Evolutionary conservation across 345 rosid species (phyloP).

Genomic region (Stellera chamaejasme): DNA sequence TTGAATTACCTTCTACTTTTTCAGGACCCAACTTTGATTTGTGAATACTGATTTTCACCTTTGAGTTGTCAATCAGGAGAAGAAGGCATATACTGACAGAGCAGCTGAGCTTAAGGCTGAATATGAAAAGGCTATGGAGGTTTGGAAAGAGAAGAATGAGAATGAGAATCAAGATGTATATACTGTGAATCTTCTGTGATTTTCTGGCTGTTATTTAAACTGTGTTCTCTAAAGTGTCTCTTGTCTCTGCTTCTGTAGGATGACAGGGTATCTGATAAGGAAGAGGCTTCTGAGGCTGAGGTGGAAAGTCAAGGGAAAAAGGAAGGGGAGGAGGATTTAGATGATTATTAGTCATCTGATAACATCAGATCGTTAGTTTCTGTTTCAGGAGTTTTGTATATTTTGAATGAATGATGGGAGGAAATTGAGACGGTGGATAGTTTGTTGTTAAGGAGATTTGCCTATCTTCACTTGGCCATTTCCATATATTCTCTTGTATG

Average conservation of each 20-base stretch:
- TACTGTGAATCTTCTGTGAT: neutral
- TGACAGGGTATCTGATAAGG: constrained; percentile 25
- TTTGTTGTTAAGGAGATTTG: neutral
- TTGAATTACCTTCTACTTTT: neutral
- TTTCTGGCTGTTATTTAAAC: neutral
- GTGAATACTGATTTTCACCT: neutral
- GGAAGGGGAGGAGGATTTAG: constrained; percentile 26
- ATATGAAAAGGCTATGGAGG: constrained; percentile 35
- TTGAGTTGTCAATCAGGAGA: constrained; percentile 37
- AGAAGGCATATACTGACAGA: constrained; percentile 52
- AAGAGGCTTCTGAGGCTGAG: neutral
- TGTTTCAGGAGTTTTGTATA: constrained; percentile 6
- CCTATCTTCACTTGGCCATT: neutral
- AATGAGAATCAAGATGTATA: constrained; percentile 29
- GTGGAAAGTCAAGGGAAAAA: neutral
- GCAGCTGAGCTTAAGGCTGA: constrained; percentile 69
- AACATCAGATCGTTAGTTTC: neutral
- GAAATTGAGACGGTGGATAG: constrained; percentile 1
- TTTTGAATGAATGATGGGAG: neutral
- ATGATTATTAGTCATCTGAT: constrained; percentile 19
- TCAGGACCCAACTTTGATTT: no score
- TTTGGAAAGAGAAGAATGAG: constrained; percentile 18
- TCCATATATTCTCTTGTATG: neutral
- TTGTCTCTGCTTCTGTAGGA: constrained; percentile 22
- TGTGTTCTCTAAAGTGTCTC: neutral